phyloP scores from a whole-genome alignment of 768 basidiomycete genomes.

The Clavulina sp. region DNA sequence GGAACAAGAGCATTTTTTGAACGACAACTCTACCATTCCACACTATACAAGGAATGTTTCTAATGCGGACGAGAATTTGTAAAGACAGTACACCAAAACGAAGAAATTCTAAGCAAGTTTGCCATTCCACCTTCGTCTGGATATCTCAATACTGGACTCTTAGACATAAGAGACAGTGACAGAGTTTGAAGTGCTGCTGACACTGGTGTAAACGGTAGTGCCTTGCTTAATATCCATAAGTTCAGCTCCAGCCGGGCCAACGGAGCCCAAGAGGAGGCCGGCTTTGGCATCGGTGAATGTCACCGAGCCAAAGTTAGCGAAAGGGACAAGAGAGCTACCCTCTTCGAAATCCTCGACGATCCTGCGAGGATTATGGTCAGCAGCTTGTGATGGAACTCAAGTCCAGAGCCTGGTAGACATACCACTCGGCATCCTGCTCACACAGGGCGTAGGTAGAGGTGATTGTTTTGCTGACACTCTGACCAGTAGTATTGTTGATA shows the following conservation, averaged over 20 bases:
- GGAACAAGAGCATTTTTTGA: no score
- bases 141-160: no score
- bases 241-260: not conserved
- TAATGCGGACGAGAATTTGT: no score
- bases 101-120: no score
- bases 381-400: no score
- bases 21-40: no score
- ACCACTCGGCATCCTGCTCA: slow-evolving; percentile 24
- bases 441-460: slow-evolving; percentile 18
- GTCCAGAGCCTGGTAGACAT: no score
- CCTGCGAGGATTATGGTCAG: no score
- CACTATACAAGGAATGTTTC: no score
- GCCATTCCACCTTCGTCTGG: no score
- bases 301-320: slow-evolving; percentile 25
- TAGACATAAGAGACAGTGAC: no score
- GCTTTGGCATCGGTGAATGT: slow-evolving; percentile 22
- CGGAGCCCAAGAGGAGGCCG: slow-evolving; percentile 14
- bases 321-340: slow-evolving; percentile 19
- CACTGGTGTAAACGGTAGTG: slow-evolving; percentile 18
- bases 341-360: slow-evolving; percentile 1
- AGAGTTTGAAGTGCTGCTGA: slow-evolving; percentile 12
- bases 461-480: slow-evolving; percentile 18
- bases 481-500: slow-evolving; percentile 16
- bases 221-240: slow-evolving; percentile 23
- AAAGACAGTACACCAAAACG: no score